phyloP scores from a whole-genome alignment of 352 stramenopile species.

The Phytophthora macrochlamydospora region DNA sequence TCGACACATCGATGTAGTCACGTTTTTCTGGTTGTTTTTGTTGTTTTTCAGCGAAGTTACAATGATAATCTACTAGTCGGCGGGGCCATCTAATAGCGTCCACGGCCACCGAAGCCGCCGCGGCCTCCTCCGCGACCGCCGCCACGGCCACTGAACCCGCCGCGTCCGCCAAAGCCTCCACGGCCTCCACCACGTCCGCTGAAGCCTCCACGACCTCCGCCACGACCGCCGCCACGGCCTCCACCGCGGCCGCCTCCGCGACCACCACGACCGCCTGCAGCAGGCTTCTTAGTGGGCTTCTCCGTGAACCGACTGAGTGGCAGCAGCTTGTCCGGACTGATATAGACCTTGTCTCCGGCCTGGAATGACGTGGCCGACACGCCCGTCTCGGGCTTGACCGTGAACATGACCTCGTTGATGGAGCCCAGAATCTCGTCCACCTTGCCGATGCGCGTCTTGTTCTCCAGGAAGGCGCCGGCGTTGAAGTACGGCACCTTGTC shows the following conservation, averaged over 20 bases:
- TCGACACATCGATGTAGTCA: too few species aligned
- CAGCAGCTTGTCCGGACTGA: conserved; percentile 97
- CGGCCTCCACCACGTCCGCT: conserved; percentile 44
- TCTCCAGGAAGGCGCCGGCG: conserved; percentile 97
- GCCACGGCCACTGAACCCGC: conserved; percentile 21
- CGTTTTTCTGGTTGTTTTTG: conserved; percentile 7
- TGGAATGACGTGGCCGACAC: conserved; percentile 97
- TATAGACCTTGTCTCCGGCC: conserved; percentile 96
- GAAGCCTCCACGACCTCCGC: conserved; percentile 35
- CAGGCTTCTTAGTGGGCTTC: conserved; percentile 73
- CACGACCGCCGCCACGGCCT: conserved; percentile 33
- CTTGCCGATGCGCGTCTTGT: conserved; percentile 99
- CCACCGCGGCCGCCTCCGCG: conserved; percentile 51
- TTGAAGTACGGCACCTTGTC: conserved; percentile 99
- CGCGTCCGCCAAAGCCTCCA: conserved; percentile 28
- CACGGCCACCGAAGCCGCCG: conserved; percentile 21
- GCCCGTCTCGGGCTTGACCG: conserved; percentile 95
- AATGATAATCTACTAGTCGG: conserved; percentile 55
- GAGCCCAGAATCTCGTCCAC: conserved; percentile 99
- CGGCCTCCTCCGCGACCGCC: conserved; percentile 11
- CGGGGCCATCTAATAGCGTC: conserved; percentile 27
- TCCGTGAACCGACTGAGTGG: conserved; percentile 96
- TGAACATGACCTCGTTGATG: conserved; percentile 97
- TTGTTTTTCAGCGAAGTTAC: conserved; percentile 39
- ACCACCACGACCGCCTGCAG: conserved; percentile 49